Percentiles rank a stretch among this genome's conserved stretches.
Evolutionary conservation across 2,329 filamentous ascomycete genomes (phyloP).

Genomic region (Teratosphaeria gauchensis): DNA sequence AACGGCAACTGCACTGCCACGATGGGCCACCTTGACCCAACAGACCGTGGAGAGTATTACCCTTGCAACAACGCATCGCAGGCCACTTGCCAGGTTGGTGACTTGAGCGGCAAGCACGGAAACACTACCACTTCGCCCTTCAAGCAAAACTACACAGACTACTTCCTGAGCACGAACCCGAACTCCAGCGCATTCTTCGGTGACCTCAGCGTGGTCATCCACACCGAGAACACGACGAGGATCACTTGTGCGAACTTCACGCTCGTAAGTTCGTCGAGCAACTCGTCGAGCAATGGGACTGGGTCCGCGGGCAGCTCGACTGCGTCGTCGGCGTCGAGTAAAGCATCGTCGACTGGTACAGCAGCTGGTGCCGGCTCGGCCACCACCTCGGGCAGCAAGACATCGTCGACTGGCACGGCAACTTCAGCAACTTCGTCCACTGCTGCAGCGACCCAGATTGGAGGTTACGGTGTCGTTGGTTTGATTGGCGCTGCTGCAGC

Average conservation of each 20-base stretch:
- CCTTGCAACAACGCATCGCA: slow-evolving; percentile 50
- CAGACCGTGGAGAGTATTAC: slow-evolving; percentile 50
- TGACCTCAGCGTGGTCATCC: slow-evolving; percentile 55
- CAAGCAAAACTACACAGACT: slow-evolving; percentile 42
- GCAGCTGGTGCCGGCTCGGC: background rate
- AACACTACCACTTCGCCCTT: slow-evolving; percentile 30
- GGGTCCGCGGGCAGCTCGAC: background rate
- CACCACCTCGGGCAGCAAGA: background rate
- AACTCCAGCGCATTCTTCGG: slow-evolving; percentile 51
- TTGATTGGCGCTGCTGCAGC: background rate
- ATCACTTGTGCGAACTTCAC: slow-evolving; percentile 13
- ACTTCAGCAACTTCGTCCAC: background rate
- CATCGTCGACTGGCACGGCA: background rate
- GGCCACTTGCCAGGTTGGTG: slow-evolving; percentile 64
- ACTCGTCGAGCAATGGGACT: too few species aligned
- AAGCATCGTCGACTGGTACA: background rate
- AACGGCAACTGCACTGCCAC: slow-evolving; percentile 64
- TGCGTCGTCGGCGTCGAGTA: background rate
- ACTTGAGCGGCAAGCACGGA: slow-evolving; percentile 66
- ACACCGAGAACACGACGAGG: slow-evolving; percentile 26
- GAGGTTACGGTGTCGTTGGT: background rate
- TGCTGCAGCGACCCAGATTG: background rate
- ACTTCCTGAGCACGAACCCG: slow-evolving; percentile 46
- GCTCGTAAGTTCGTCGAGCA: background rate
- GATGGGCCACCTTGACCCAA: slow-evolving; percentile 62